Evolutionary conservation across 2,329 filamentous ascomycete genomes (phyloP).

Genomic region (Colletotrichum theobromicola): DNA sequence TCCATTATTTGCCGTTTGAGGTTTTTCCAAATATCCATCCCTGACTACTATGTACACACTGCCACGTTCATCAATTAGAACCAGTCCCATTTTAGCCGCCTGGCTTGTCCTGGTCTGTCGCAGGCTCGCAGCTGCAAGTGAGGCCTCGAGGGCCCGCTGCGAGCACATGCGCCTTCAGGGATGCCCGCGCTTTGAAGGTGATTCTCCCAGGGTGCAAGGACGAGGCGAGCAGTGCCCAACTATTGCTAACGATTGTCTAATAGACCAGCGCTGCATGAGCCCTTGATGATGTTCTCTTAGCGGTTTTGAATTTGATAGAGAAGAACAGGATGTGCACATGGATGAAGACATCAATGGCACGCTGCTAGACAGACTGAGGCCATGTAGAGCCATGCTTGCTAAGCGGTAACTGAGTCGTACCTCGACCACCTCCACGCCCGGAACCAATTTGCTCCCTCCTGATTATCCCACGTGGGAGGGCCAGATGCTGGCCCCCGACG

Average conservation of each 20-base stretch:
- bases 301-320: background rate
- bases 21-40: background rate
- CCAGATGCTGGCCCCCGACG: background rate
- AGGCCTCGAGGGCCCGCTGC: background rate
- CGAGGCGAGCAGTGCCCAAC: background rate
- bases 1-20: background rate
- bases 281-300: background rate
- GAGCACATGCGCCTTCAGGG: background rate
- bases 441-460: background rate
- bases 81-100: background rate
- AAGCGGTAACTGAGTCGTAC: conserved; percentile 6
- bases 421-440: background rate
- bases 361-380: background rate
- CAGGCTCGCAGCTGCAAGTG: background rate
- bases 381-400: background rate
- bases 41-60: background rate
- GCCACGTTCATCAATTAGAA: background rate
- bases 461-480: background rate
- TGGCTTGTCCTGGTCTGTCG: conserved; percentile 6
- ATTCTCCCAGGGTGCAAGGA: background rate
- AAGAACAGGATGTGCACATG: background rate
- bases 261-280: background rate
- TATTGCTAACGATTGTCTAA: background rate
- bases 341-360: background rate
- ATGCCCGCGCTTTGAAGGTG: background rate